Conservation (phyloP, 179 eudicot species). For the Pouteria campechiana region DNA sequence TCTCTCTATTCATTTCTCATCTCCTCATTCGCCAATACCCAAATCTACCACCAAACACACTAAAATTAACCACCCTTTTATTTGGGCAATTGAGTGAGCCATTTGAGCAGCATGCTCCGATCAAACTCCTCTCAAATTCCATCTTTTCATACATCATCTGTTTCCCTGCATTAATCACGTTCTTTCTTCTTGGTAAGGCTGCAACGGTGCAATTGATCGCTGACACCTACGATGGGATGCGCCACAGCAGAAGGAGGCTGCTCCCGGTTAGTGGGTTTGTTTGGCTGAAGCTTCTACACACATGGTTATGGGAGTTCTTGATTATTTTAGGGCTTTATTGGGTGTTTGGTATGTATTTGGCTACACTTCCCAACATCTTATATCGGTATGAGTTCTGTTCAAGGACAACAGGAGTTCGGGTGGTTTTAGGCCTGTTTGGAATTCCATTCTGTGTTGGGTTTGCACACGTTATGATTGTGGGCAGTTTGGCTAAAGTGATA, state of each 20-base stretch:
- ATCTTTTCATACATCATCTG: constrained; percentile 1
- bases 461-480: constrained; percentile 11
- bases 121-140: constrained; percentile 1
- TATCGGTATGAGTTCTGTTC: neutral
- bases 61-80: neutral
- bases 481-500: constrained; percentile 4
- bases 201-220: constrained; percentile 9
- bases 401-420: neutral
- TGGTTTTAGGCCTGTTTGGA: constrained; percentile 5
- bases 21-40: constrained; percentile 3
- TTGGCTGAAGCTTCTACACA: constrained; percentile 9
- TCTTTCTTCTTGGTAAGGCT: constrained; percentile 8
- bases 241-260: constrained; percentile 4
- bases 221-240: constrained; percentile 4
- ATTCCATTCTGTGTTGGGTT: constrained; percentile 10
- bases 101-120: no score
- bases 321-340: constrained; percentile 1
- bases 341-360: neutral
- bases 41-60: constrained; percentile 1
- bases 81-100: constrained; percentile 1
- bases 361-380: neutral
- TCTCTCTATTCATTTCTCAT: constrained; percentile 11
- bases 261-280: constrained; percentile 5
- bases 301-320: constrained; percentile 6
- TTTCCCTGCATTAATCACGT: constrained; percentile 8